A percentile compares a stretch with the other conserved stretches of the same genome.
phyloP scores from a whole-genome alignment of 345 rosid species.

The Ceriops tagal region DNA sequence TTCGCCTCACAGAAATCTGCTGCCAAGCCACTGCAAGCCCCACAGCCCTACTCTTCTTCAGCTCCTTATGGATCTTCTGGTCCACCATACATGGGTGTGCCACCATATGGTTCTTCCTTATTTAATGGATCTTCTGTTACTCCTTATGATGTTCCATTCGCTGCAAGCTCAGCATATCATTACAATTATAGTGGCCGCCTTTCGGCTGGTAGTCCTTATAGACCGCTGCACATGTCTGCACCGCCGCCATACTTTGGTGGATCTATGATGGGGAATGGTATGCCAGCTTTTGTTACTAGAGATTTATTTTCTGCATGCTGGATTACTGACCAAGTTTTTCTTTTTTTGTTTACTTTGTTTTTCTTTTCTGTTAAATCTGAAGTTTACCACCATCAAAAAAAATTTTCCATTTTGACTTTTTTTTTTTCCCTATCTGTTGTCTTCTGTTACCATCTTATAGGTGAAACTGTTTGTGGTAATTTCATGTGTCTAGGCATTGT shows the following conservation, averaged over 20 bases:
- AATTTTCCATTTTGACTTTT: too few species aligned
- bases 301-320: neutral
- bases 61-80: conserved; percentile 80
- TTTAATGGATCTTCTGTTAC: conserved; percentile 78
- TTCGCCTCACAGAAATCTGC: conserved; percentile 58
- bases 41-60: conserved; percentile 58
- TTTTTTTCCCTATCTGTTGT: too few species aligned
- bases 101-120: conserved; percentile 81
- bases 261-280: conserved; percentile 87
- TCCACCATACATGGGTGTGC: conserved; percentile 75
- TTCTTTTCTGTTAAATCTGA: neutral
- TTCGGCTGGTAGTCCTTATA: conserved; percentile 75
- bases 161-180: conserved; percentile 91
- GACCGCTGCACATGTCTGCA: conserved; percentile 74
- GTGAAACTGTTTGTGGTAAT: neutral
- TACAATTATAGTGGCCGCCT: conserved; percentile 69
- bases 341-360: neutral
- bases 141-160: conserved; percentile 78
- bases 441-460: neutral
- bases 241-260: conserved; percentile 83
- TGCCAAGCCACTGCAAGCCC: conserved; percentile 68
- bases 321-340: neutral
- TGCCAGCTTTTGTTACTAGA: neutral
- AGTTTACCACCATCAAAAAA: too few species aligned
- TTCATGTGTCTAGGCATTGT: neutral